These are phyloP conservation scores for Cyberlindnera samutprakarnensis DNA, from an alignment of 805 yeast genomes.

Conservation along the genomic window DNA sequence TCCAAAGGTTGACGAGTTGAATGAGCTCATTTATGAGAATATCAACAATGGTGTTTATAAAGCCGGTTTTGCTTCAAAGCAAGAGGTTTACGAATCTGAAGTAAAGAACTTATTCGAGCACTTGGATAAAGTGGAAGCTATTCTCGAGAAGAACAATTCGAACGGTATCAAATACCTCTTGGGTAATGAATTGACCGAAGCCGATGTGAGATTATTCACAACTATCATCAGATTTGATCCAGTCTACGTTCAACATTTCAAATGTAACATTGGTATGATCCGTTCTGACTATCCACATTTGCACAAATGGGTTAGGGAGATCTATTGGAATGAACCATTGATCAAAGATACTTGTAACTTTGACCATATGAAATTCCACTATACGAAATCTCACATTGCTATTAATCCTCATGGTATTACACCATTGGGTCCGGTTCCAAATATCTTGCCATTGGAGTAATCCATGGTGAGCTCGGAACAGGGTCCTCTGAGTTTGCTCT, in stretches of 20 bases:
- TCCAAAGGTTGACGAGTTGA: constrained; percentile 62
- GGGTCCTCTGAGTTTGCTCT: too few species aligned
- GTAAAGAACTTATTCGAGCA: constrained; percentile 55
- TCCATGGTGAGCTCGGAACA: too few species aligned
- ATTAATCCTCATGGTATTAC: constrained; percentile 82
- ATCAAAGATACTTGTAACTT: constrained; percentile 77
- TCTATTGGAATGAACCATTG: constrained; percentile 74
- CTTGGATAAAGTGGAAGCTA: constrained; percentile 61
- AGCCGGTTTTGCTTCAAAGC: constrained; percentile 81
- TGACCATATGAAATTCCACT: constrained; percentile 86
- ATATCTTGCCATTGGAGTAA: constrained; percentile 52
- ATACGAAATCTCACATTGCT: constrained; percentile 74
- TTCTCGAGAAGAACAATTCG: constrained; percentile 37
- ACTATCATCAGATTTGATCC: constrained; percentile 90
- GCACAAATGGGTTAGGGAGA: constrained; percentile 71
- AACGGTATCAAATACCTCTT: constrained; percentile 35
- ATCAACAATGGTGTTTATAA: constrained; percentile 94
- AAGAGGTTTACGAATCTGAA: constrained; percentile 71
- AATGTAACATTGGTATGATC: constrained; percentile 79
- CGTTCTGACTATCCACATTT: constrained; percentile 71
- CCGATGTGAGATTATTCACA: constrained; percentile 80
- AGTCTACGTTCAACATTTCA: constrained; percentile 92
- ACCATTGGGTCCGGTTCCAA: constrained; percentile 82
- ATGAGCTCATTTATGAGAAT: constrained; percentile 74
- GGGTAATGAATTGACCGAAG: constrained; percentile 74